Percentiles rank a stretch among this genome's conserved stretches.
These are phyloP conservation scores for Phoenix roebelenii DNA, from an alignment of 176 grass and related monocot genomes.

Conservation along the genomic window DNA sequence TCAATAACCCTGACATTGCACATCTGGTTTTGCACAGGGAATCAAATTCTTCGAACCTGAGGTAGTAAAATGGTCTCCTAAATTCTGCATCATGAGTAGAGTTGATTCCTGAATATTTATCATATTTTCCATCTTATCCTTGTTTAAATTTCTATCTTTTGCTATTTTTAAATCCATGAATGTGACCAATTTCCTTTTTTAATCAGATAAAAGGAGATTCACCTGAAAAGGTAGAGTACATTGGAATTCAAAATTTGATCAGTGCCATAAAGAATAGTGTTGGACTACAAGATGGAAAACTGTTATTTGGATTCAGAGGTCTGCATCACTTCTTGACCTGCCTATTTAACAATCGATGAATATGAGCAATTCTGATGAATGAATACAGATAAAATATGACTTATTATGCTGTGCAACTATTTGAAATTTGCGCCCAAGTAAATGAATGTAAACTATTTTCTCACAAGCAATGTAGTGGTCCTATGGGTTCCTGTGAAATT, in stretches of 20 bases:
- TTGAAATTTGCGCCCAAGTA: no score
- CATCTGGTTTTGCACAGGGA: slow-evolving; percentile 48
- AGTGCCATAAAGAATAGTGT: slow-evolving; percentile 54
- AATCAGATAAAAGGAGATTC: slow-evolving; percentile 89
- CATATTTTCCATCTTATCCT: no score
- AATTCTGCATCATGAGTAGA: slow-evolving; percentile 26
- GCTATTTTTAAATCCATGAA: no score
- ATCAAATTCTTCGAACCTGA: slow-evolving; percentile 98
- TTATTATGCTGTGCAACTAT: no score
- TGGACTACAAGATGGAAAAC: slow-evolving; percentile 65
- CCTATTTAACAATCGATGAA: no score
- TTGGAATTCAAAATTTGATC: slow-evolving; percentile 86
- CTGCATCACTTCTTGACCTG: slow-evolving; percentile 3
- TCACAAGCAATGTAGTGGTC: no score
- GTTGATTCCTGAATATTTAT: no score
- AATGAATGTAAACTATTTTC: no score
- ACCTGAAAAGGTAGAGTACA: slow-evolving; percentile 86
- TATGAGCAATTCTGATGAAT: no score
- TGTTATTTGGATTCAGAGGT: slow-evolving; percentile 83
- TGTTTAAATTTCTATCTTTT: no score
- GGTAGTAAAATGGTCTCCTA: slow-evolving; percentile 35
- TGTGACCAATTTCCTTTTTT: slow-evolving; percentile 17
- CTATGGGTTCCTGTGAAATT: no score
- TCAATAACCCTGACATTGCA: background rate
- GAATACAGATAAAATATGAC: no score